Evolutionary conservation across 306 rosid species (phyloP), one percentile per base, ranked within the genome.

Genomic region (Vachellia collinsii): DNA sequence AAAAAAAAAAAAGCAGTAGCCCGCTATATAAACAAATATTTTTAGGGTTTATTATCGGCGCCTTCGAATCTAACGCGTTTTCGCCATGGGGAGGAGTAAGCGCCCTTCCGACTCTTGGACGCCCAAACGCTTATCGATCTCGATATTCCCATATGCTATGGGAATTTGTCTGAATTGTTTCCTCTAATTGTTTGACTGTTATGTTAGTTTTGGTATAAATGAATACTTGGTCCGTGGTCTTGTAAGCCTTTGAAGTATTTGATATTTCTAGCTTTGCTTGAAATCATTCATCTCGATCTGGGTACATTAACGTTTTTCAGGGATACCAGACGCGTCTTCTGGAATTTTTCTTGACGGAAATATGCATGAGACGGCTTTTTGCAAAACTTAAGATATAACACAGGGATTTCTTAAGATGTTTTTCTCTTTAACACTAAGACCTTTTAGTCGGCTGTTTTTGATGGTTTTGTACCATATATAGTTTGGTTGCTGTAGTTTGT

Each of bases 21-120:
- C 59, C 6, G 23, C 11, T 19, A 7, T 0, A 17, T 53, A 17
- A 53, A 53, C 17, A 7, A 3, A 7, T 7, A 7, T 19, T 54
- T 36, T 23, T 78, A 78, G 80, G 80, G 76, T 65, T 78, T 20
- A 11, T n/a, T 0, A 8, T 0, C 3, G 3, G 0, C 7, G 16
- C 14, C 8, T 1, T 20, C 10, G 41, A 79, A 58, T 11, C 61
- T 34, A 43, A 63, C 71, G 66, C 72, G 71, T 47, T 1, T 17
- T 59, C 51, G 82, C 83, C 68, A 89, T 90, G 91, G 91, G 91
- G 42, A 83, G 93, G 47, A 86, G 93, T 90, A 85, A 86, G 93
- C 44, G 2, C 44, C 50, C 53, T 9, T 11, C 3, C 3, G 13
- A 8, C 34, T 46, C 42, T 1, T 3, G 8, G 3, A 2, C 0